Percentiles rank a stretch among this genome's conserved stretches.
Conservation (phyloP, 2,329 filamentous ascomycete species). For the Fusarium sp. region DNA sequence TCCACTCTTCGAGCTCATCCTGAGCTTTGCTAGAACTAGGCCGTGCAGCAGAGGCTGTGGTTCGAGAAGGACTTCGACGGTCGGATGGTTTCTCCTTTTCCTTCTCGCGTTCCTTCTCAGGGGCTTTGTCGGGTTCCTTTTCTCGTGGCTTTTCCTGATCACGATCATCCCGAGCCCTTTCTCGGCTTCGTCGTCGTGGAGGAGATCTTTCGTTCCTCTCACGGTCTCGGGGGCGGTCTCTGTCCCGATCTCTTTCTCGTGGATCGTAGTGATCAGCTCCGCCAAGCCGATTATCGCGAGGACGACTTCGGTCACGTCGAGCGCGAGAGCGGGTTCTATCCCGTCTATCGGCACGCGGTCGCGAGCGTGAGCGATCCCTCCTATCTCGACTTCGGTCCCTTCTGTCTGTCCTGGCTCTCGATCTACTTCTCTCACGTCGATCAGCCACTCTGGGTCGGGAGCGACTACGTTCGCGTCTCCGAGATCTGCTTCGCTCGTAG, state of each 20-base stretch:
- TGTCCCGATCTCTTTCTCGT: slow-evolving; percentile 49
- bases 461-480: slow-evolving; percentile 54
- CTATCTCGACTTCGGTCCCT: slow-evolving; percentile 49
- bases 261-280: slow-evolving; percentile 51
- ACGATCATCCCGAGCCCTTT: slow-evolving; percentile 42
- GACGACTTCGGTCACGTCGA: slow-evolving; percentile 49
- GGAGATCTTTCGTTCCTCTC: slow-evolving; percentile 46
- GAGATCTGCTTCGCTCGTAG: slow-evolving; percentile 53
- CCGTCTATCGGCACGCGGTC: slow-evolving; percentile 45
- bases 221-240: slow-evolving; percentile 38
- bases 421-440: slow-evolving; percentile 52
- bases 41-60: slow-evolving; percentile 52
- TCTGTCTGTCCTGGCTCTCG: slow-evolving; percentile 40
- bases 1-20: slow-evolving; percentile 67
- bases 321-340: slow-evolving; percentile 51
- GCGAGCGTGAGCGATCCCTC: slow-evolving; percentile 48
- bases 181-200: slow-evolving; percentile 45
- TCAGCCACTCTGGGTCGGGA: slow-evolving; percentile 49
- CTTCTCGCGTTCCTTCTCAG: slow-evolving; percentile 31
- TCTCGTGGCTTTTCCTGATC: slow-evolving; percentile 42
- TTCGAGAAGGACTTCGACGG: slow-evolving; percentile 60
- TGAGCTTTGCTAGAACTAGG: slow-evolving; percentile 58
- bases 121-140: slow-evolving; percentile 32
- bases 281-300: slow-evolving; percentile 42
- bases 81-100: slow-evolving; percentile 47